phyloP scores from a whole-genome alignment of 345 rosid species.

The Gossypium raimondii region DNA sequence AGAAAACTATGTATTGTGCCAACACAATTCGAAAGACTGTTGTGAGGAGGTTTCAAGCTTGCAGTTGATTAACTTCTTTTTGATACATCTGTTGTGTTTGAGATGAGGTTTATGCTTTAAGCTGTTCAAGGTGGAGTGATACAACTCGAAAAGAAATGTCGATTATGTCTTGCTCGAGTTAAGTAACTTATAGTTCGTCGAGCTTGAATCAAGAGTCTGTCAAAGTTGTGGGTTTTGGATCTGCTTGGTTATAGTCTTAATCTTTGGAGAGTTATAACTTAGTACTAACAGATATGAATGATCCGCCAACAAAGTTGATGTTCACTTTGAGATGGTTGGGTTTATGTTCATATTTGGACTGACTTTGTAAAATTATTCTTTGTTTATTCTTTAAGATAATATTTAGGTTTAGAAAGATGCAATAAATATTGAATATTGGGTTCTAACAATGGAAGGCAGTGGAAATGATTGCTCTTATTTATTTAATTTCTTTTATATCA shows the following conservation, averaged over 20 bases:
- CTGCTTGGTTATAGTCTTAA: no score
- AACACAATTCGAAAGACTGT: neutral
- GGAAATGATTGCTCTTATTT: constrained; percentile 4
- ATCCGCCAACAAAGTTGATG: no score
- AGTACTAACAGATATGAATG: no score
- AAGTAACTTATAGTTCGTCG: no score
- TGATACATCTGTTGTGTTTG: neutral
- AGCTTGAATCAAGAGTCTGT: no score
- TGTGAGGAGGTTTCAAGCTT: neutral
- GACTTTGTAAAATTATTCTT: no score
- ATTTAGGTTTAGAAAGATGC: constrained; percentile 6
- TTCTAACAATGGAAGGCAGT: neutral
- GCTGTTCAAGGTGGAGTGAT: neutral
- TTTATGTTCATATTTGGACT: no score
- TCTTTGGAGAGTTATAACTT: no score
- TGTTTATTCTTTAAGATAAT: neutral
- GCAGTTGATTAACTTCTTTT: neutral
- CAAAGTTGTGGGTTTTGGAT: no score
- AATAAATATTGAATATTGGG: neutral
- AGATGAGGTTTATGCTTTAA: neutral
- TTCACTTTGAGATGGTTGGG: no score
- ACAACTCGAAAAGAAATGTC: neutral
- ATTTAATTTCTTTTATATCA: neutral
- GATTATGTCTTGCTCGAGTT: no score
- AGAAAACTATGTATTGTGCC: neutral